Base-by-base conservation (phyloP, 2,329 filamentous ascomycete species). In the Aureobasidium sp. region DNA sequence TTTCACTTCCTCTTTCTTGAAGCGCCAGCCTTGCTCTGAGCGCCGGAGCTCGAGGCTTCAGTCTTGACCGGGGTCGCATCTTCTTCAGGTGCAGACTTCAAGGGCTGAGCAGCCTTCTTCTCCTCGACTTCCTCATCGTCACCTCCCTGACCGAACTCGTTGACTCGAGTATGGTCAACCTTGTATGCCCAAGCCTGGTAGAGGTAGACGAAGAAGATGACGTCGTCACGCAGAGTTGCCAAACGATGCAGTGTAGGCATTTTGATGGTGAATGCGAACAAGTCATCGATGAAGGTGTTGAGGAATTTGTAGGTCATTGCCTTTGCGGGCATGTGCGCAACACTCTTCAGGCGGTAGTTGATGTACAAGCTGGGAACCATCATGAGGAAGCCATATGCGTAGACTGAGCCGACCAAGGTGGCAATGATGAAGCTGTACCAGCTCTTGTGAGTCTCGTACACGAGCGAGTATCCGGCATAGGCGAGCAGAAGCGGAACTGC, bases 221-320 rank as follows among this genome's bases (percentile, higher is more conserved):
- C 82, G 71, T 99, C 94, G 73, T 99, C 94, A 64, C 94, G 83
- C 66, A 99, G 82, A 0, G 94, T 97, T 0, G 94, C 91, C 56
- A 99, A 80, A 17, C 94, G 85, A 75, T 99, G 94, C 57, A 99
- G 81, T 65, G 92, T 85, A 0, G 94, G 94, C 94, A 99, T 99
- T 79, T 97, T 97, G 79, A 99, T 97, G 42, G 94, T 99, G 71
- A 97, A 99, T 2, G 94, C 94, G 72, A 99, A 99, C 35, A 99
- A 81, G 72, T 99, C 94, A 75, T 99, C 94, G 73, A 99, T 97
- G 74, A 99, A 99, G 5, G 94, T 97, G 79, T 97, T 97, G 67
- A 97, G 79, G 77, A 96, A 96, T 78, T 97, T 97, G 83, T 97
- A 97, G 74, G 87, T 93, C 91, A 99, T 94, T 52, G 94, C 91